Percentiles rank a stretch among this genome's conserved stretches.
Evolutionary conservation across 257 asterid genomes (phyloP).

Genomic region (Solanum pimpinellifolium): DNA sequence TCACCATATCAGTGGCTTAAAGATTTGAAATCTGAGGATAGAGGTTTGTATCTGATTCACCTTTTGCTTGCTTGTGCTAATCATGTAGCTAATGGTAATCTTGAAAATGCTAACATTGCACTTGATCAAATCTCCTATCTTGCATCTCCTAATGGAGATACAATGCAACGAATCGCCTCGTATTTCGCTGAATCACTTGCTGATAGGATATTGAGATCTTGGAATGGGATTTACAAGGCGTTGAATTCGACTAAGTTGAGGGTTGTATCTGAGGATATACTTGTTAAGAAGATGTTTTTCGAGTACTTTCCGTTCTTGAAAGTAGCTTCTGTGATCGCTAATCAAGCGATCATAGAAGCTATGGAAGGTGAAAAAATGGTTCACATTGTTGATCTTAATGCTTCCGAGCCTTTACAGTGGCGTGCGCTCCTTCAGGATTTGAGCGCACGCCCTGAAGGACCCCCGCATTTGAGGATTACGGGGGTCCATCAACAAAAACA

Average conservation of each 20-base stretch:
- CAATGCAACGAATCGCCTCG: conserved; percentile 91
- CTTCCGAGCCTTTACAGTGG: conserved; percentile 75
- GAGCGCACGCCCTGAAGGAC: conserved; percentile 95
- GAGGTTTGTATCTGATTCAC: conserved; percentile 79
- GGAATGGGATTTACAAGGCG: conserved; percentile 92
- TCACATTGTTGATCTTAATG: conserved; percentile 73
- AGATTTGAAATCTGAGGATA: conserved; percentile 81
- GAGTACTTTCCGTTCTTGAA: conserved; percentile 76
- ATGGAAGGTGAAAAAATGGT: conserved; percentile 98
- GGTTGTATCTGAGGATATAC: conserved; percentile 42
- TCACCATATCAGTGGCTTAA: conserved; percentile 76
- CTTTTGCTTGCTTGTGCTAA: conserved; percentile 71
- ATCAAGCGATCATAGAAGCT: conserved; percentile 81
- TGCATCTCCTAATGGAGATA: conserved; percentile 80
- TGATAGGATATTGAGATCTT: conserved; percentile 61
- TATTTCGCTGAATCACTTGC: conserved; percentile 85
- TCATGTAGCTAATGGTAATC: conserved; percentile 69
- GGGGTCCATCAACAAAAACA: conserved; percentile 65
- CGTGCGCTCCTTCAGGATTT: conserved; percentile 76
- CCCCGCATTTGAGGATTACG: conserved; percentile 87
- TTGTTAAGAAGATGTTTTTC: conserved; percentile 61
- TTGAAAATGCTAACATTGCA: conserved; percentile 75
- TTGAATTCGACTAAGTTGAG: conserved; percentile 43
- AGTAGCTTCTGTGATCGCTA: conserved; percentile 65
- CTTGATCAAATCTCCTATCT: conserved; percentile 90